These are phyloP conservation scores for Talaromyces pinophilus DNA, from an alignment of 2,329 filamentous ascomycete species.

Conservation along the genomic window DNA sequence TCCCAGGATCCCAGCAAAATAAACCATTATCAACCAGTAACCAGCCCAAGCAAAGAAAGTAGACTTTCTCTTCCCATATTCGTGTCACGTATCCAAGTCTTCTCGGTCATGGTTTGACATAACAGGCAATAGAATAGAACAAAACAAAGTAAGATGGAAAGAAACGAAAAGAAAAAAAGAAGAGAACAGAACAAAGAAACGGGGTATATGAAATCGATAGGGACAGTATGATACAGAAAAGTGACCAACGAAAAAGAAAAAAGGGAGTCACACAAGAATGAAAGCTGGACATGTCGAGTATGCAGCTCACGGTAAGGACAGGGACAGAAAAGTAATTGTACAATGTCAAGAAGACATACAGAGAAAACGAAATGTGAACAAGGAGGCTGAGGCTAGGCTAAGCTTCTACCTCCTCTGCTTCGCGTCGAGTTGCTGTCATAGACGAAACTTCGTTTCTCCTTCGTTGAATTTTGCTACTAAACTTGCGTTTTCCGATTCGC, in stretches of 20 bases:
- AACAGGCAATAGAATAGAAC: conserved; percentile 4
- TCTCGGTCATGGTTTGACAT: not conserved
- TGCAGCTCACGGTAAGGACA: conserved; percentile 16
- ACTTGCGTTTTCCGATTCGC: conserved; percentile 77
- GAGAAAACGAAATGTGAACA: not conserved
- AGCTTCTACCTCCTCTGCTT: conserved; percentile 42
- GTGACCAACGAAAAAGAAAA: not conserved
- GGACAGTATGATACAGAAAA: conserved; percentile 22
- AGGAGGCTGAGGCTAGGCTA: conserved; percentile 25
- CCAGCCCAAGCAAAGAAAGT: not conserved
- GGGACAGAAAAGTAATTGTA: conserved; percentile 6
- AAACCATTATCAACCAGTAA: not conserved
- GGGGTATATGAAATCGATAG: conserved; percentile 22
- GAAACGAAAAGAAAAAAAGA: conserved; percentile 15
- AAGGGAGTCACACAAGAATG: conserved; percentile 13
- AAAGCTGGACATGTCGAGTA: not conserved
- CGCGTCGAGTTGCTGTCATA: conserved; percentile 34
- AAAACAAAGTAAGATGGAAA: conserved; percentile 10
- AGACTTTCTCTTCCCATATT: not conserved
- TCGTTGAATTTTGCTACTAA: conserved; percentile 55
- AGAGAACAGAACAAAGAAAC: conserved; percentile 1
- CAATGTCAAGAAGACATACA: not conserved
- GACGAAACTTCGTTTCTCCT: conserved; percentile 17
- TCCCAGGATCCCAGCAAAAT: conserved; percentile 4
- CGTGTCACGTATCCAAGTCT: conserved; percentile 14